phyloP scores from a whole-genome alignment of 148 eudicot species.

The Vaccinium vitisidaea region DNA sequence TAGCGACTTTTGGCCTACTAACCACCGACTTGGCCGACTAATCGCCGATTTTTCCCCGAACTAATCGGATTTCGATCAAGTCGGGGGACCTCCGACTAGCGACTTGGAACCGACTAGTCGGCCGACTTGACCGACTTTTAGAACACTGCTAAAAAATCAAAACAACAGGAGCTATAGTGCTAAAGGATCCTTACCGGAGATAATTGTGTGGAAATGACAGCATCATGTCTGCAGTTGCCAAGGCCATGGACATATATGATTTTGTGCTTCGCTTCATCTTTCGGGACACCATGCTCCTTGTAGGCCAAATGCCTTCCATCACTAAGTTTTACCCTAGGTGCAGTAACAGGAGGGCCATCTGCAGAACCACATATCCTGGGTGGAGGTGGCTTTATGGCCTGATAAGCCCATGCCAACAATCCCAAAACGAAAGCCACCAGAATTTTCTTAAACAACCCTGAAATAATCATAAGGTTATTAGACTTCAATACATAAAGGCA shows the following conservation, averaged over 20 bases:
- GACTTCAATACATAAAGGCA: not conserved
- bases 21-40: too few relatives aligned
- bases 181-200: slow-evolving; percentile 49
- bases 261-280: slow-evolving; percentile 57
- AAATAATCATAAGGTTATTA: slow-evolving; percentile 11
- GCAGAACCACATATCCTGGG: slow-evolving; percentile 71
- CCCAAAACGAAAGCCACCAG: slow-evolving; percentile 51
- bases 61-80: too few relatives aligned
- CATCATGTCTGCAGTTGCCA: slow-evolving; percentile 55
- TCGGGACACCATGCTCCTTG: slow-evolving; percentile 69
- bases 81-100: too few relatives aligned
- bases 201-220: slow-evolving; percentile 43
- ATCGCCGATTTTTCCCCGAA: too few relatives aligned
- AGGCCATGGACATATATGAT: slow-evolving; percentile 73
- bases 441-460: slow-evolving; percentile 68
- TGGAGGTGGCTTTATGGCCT: slow-evolving; percentile 57
- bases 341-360: slow-evolving; percentile 72
- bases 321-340: slow-evolving; percentile 64
- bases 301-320: slow-evolving; percentile 91
- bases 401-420: slow-evolving; percentile 66
- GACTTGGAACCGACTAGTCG: too few relatives aligned
- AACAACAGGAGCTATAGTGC: not conserved
- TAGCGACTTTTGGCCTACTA: too few relatives aligned
- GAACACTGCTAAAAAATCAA: not conserved
- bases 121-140: too few relatives aligned